phyloP scores from a whole-genome alignment of 495 filamentous ascomycete species.

The Aspergillus biplanus region DNA sequence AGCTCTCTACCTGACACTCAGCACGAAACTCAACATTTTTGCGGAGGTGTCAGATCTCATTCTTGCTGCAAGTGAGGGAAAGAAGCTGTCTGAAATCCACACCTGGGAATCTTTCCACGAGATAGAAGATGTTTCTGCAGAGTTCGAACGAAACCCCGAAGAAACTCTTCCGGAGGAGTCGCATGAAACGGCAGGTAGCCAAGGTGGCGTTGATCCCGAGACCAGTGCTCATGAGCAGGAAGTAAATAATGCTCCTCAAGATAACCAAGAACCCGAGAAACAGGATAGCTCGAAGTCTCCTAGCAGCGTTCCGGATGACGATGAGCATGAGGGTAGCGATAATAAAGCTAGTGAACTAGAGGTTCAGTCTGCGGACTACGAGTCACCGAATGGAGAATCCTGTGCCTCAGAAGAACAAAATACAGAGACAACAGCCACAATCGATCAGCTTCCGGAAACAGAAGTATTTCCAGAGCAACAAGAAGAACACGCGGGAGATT shows the following conservation, averaged over 20 bases:
- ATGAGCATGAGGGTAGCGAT: constrained; percentile 5
- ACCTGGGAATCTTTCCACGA: constrained; percentile 44
- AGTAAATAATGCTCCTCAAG: constrained; percentile 11
- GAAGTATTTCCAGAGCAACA: constrained; percentile 19
- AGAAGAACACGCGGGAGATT: constrained; percentile 21
- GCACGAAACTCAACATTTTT: constrained; percentile 41
- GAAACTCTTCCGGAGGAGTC: constrained; percentile 18
- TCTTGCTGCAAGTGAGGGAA: constrained; percentile 57
- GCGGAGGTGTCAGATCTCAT: constrained; percentile 55
- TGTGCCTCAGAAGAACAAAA: constrained; percentile 36
- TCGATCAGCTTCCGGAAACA: constrained; percentile 25
- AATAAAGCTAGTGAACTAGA: constrained; percentile 12
- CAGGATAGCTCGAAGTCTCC: not conserved
- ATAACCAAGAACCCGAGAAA: constrained; percentile 11
- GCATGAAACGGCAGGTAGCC: constrained; percentile 11
- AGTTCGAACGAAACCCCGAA: constrained; percentile 20
- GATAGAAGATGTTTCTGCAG: constrained; percentile 28
- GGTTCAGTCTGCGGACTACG: constrained; percentile 1
- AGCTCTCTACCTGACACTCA: constrained; percentile 60
- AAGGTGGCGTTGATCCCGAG: constrained; percentile 6
- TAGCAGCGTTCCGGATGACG: not conserved
- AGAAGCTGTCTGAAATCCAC: constrained; percentile 59
- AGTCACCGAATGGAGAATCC: constrained; percentile 19
- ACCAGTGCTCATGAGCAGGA: constrained; percentile 16
- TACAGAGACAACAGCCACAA: constrained; percentile 39